A percentile compares a stretch with the other conserved stretches of the same genome.
These are phyloP conservation scores for Exsudoporus floridanus DNA, from an alignment of 1,284 basidiomycete species.

Conservation along the genomic window DNA sequence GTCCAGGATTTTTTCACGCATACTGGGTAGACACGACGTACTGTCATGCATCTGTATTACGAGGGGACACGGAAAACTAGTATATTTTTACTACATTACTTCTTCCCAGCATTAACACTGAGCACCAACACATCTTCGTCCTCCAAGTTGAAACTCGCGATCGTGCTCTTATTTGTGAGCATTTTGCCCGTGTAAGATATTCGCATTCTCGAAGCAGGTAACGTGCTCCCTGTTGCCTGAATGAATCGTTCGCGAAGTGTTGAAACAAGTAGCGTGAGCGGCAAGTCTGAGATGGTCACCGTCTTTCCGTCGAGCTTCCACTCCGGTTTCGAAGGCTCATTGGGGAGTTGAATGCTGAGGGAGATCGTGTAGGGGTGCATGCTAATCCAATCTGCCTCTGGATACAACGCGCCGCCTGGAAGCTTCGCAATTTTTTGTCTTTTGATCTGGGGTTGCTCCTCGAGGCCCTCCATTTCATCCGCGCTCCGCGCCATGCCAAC, in stretches of 20 bases:
- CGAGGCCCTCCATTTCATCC: slow-evolving; percentile 74
- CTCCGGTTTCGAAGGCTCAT: slow-evolving; percentile 78
- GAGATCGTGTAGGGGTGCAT: slow-evolving; percentile 89
- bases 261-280: slow-evolving; percentile 79
- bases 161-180: slow-evolving; percentile 79
- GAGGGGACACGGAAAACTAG: slow-evolving; percentile 3
- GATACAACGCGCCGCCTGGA: slow-evolving; percentile 75
- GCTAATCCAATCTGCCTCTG: slow-evolving; percentile 84
- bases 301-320: slow-evolving; percentile 86
- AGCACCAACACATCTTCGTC: slow-evolving; percentile 81
- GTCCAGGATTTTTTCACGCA: neutral
- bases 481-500: slow-evolving; percentile 69
- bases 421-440: slow-evolving; percentile 79
- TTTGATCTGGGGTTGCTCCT: slow-evolving; percentile 75
- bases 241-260: slow-evolving; percentile 85
- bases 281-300: slow-evolving; percentile 76
- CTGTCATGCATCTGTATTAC: slow-evolving; percentile 18
- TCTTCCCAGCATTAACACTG: slow-evolving; percentile 74
- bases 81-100: slow-evolving; percentile 48
- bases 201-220: slow-evolving; percentile 78
- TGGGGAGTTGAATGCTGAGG: slow-evolving; percentile 79
- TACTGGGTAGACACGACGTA: slow-evolving; percentile 10
- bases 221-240: slow-evolving; percentile 68
- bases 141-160: slow-evolving; percentile 86
- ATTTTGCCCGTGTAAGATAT: slow-evolving; percentile 78